A percentile compares a stretch with the other conserved stretches of the same genome.
These are phyloP conservation scores for Candida methanosorbosa DNA, from an alignment of 805 yeast species.

Conservation along the genomic window DNA sequence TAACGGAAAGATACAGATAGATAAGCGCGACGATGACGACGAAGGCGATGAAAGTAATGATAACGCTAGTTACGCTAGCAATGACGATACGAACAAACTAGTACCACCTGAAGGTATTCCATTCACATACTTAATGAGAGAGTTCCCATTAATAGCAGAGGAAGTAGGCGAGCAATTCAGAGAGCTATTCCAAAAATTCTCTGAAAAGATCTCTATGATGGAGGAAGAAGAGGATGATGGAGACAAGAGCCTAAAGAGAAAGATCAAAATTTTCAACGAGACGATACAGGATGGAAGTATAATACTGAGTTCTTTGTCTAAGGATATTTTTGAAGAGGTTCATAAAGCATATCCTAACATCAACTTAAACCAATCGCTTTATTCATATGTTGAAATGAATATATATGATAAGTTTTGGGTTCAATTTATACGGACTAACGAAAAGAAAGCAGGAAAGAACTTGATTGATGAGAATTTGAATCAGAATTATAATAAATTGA, in stretches of 20 bases:
- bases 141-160: constrained; percentile 29
- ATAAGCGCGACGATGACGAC: too few relatives aligned
- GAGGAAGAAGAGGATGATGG: not conserved
- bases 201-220: constrained; percentile 2
- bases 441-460: not conserved
- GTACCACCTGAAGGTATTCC: constrained; percentile 5
- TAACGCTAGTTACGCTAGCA: too few relatives aligned
- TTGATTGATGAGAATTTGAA: constrained; percentile 11
- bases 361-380: constrained; percentile 46
- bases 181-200: constrained; percentile 28
- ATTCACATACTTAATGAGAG: constrained; percentile 30
- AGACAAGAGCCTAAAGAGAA: too few relatives aligned
- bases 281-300: constrained; percentile 15
- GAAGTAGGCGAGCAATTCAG: constrained; percentile 31
- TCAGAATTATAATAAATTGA: constrained; percentile 25
- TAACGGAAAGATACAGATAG: too few relatives aligned
- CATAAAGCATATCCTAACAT: constrained; percentile 23
- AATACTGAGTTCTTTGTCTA: constrained; percentile 20
- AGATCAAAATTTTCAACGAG: too few relatives aligned
- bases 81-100: too few relatives aligned
- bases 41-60: not conserved
- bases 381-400: constrained; percentile 63
- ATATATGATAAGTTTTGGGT: constrained; percentile 63
- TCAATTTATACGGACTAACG: constrained; percentile 17
- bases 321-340: constrained; percentile 14